Base-by-base conservation (phyloP, 2,329 filamentous ascomycete species). In the Colletotrichum theobromicola region DNA sequence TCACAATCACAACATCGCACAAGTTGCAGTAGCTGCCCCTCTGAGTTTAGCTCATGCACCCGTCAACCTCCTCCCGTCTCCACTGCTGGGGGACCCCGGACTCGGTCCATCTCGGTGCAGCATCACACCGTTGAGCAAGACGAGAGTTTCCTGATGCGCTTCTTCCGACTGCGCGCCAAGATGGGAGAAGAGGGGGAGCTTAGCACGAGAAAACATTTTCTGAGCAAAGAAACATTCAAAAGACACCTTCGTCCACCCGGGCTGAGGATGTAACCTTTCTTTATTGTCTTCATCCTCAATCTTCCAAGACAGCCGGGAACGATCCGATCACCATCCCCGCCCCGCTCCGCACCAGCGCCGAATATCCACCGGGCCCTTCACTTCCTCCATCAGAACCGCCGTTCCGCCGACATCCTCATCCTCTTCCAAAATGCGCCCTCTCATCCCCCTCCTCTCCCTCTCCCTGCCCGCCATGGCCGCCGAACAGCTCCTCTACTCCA, bases 401-500 rank as follows among this genome's bases (percentile, higher is more conserved):
- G 6, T 5, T 16, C 7, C 26, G 18, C n/a, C 21, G 2, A 2
- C n/a, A 34, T 34, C 57, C 28, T 35, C 21, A 12, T 62, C 34
- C 2, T 15, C 16, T n/a, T 16, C 10, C 57, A 63, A 63, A 5
- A 74, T 74, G 71, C 71, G 71, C 7, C 15, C 6, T n/a, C 10
- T 55, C 30, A 5, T 9, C 35, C 37, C 42, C 1, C n/a, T 58
- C 30, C 10, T 58, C 65, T 32, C 67, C 32, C 35, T 71, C 58
- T 30, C 61, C 42, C 42, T 50, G n/a, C 37, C 70, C 65, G 63
- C 67, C 2, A 30, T 65, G 15, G 68, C 73, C 65, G 77, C 77
- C 18, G 78, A 81, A 58, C 78, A 76, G 28, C 78, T 82, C 6
- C 78, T 77, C 34, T 82, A 81, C 69, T 77, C 79, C 75, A 82